Conservation (phyloP, 2,329 filamentous ascomycete genomes). For the Exophiala dermatitidis region DNA sequence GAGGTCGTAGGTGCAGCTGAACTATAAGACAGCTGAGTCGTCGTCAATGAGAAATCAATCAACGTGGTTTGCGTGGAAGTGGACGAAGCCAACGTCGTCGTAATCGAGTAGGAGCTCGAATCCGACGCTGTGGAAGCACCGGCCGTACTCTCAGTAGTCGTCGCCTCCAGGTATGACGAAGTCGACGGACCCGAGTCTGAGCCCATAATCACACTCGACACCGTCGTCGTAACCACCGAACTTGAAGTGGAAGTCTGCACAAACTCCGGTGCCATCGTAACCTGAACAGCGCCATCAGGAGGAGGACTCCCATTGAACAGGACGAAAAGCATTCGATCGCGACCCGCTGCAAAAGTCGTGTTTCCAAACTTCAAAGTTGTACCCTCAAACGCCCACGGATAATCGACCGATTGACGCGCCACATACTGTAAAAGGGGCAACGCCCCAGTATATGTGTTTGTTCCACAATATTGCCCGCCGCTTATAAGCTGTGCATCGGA, state of each 20-base stretch:
- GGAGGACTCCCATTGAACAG: constrained; percentile 6
- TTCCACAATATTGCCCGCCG: constrained; percentile 1
- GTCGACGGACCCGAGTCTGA: no score
- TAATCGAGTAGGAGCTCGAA: no score
- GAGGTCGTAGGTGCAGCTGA: not conserved
- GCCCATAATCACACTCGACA: not conserved
- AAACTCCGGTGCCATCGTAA: constrained; percentile 6
- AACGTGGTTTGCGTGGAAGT: no score
- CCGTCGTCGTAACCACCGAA: not conserved
- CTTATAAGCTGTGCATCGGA: constrained; percentile 4
- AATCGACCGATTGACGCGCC: not conserved
- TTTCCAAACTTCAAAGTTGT: constrained; percentile 9
- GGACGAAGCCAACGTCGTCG: no score
- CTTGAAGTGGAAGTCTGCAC: not conserved
- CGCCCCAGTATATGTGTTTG: constrained; percentile 1
- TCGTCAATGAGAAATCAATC: not conserved
- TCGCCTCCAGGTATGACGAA: no score
- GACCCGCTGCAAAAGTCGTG: constrained; percentile 5
- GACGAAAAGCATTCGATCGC: constrained; percentile 5
- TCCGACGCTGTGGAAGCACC: no score
- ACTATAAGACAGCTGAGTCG: not conserved
- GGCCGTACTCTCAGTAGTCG: no score
- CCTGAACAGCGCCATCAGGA: constrained; percentile 6
- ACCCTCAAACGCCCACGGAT: constrained; percentile 11
- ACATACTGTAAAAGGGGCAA: constrained; percentile 7